Base-by-base conservation (phyloP, 441 rosid species). In the Melastoma candidum region DNA sequence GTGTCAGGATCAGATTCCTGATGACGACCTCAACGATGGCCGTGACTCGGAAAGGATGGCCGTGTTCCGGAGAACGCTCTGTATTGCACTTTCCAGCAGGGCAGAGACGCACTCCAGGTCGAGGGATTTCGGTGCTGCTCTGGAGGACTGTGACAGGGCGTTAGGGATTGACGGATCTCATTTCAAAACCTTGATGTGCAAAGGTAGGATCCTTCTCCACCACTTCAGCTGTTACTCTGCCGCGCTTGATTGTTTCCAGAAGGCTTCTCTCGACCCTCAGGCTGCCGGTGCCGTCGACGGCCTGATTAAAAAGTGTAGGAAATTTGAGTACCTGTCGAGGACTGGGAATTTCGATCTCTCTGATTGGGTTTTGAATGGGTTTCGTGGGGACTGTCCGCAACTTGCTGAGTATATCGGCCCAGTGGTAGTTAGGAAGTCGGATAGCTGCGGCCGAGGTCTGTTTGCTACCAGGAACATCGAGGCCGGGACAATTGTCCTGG, bases 321-420 rank as follows among this genome's bases (percentile, higher is more conserved):
- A 67, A 60, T 82, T 88, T 12, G 94, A 83, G 49, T 70, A 60
- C 54, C 95, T 78, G 66, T 79, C 87, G 3, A 82, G 77, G 65
- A 85, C 94, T 0, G 96, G 95, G 61, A 71, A 75, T 58, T 73
- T 92, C 26, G 96, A 87, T 74, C 69, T 92, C 44, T 82, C 96
- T 17, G 82, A 92, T 68, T 92, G 98, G 98, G 74, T 82, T 46
- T 63, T 76, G 13, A 68, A 57, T 67, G 77, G 85, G 78, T 84
- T 80, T 64, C 73, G 70, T 0, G 87, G 89, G 5, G 83, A 67
- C 47, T 63, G 56, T 3, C 98, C 94, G 0, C 92, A 92, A 29
- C 74, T 92, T 11, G 86, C 92, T 11, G 97, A 88, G 71, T 85
- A 64, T 58, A 68, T 82, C 47, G 95, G 98, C 10, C 54, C 80